Base-by-base conservation (phyloP, 2,329 filamentous ascomycete genomes). In the Pestalotiopsis sp. region DNA sequence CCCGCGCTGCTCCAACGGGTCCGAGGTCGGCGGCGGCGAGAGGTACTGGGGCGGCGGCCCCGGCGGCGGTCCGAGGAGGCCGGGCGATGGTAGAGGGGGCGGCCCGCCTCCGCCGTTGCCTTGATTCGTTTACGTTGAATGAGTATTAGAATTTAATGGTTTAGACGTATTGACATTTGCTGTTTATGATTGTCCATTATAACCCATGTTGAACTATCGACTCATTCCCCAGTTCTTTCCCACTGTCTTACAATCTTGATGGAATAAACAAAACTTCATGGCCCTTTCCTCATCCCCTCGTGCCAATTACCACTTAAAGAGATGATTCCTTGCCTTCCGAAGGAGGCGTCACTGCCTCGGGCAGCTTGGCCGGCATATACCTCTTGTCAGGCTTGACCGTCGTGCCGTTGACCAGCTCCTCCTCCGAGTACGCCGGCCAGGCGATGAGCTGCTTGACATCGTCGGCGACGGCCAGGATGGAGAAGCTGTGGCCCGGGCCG, bases 1-100 rank as follows among this genome's bases (percentile, higher is more conserved):
- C 17, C 72, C 72, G 3, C 65, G 71, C 20, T 73, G 72, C 38
- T 63, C 69, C 23, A 73, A 73, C 27, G 69, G 68, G 9, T 68
- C 71, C 4, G 58, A 57, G 20, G 14, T 38, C 3, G 39, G 59
- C 20, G 66, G 64, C 3, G 61, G 67, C 12, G 71, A 71, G 17
- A 70, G 58, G 14, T 71, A 73, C 49, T 73, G 70, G 69, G 38
- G 36, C 27, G 58, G 66, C 20, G 66, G 64, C 13, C 64, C 31
- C 13, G 64, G 61, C 17, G 64, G 61, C 17, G 39, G 61, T 14
- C 38, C 25, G 4, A 62, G 59, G 20, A 31, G 64, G n/a, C 52
- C 52, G 1, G 64, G 64, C 6, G 27, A 56, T 41, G 63, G 63
- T 31, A 17, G 45, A n/a, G 45, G 17, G 23, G 60, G 36, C n/a